phyloP scores from a whole-genome alignment of 129 eudicot species.

The Centaurea solstitialis region DNA sequence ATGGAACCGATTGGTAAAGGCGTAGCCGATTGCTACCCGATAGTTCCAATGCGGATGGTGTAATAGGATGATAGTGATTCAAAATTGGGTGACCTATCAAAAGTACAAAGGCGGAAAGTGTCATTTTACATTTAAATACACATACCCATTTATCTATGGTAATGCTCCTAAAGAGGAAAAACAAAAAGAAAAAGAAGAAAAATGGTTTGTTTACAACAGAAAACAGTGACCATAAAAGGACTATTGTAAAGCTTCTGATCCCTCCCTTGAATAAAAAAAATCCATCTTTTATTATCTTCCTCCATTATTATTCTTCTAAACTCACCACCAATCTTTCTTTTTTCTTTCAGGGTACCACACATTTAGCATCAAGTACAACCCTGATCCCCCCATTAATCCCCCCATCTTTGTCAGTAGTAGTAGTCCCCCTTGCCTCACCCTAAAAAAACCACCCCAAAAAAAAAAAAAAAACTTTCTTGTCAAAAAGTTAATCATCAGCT shows the following conservation, averaged over 20 bases:
- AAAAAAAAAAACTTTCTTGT: slow-evolving; percentile 21
- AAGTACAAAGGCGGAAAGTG: slow-evolving; percentile 3
- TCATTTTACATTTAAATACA: slow-evolving; percentile 8
- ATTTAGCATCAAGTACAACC: slow-evolving; percentile 17
- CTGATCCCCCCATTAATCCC: neutral
- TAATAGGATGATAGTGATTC: neutral
- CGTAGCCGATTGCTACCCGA: no score
- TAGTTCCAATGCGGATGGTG: no score
- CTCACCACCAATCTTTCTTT: neutral
- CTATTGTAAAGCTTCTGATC: slow-evolving; percentile 28
- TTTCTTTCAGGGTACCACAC: slow-evolving; percentile 14
- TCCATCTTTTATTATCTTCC: neutral
- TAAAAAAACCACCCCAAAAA: slow-evolving; percentile 31
- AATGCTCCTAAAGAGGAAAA: slow-evolving; percentile 35
- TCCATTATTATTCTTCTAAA: neutral
- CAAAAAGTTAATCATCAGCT: slow-evolving; percentile 41
- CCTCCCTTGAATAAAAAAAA: neutral
- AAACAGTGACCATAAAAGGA: slow-evolving; percentile 43
- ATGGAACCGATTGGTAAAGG: no score
- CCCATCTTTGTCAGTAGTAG: slow-evolving; percentile 30
- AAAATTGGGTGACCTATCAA: neutral
- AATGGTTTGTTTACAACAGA: slow-evolving; percentile 33
- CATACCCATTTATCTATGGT: slow-evolving; percentile 19
- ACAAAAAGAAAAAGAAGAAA: slow-evolving; percentile 19
- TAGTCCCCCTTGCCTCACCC: slow-evolving; percentile 32